Base-by-base conservation (phyloP, 352 stramenopile species). In the Phytophthora pini region DNA sequence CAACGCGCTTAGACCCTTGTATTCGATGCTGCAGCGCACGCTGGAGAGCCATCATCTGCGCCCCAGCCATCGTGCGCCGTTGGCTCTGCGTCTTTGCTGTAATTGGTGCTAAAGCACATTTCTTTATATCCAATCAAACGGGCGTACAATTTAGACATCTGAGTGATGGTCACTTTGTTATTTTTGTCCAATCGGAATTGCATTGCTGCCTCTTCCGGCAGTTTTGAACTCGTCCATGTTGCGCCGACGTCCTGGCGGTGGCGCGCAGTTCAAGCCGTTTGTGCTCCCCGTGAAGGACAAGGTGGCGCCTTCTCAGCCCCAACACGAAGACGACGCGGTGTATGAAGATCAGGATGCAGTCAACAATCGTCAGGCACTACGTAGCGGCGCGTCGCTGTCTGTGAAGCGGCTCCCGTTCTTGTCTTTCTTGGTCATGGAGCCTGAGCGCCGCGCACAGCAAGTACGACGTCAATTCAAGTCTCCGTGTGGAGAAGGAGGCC, bases 381-480 rank as follows among this genome's bases (percentile, higher is more conserved):
- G 79, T 48, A 80, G 66, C 22, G 84, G 86, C 17, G 61, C 61
- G 13, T 88, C 80, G 34, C 53, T 89, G 54, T 57, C 70, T 10
- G 80, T 95, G 70, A 94, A 94, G 71, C 76, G 81, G 5, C 76
- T 96, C 46, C 88, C 87, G 15, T 88, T 96, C 58, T 61, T 96
- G 39, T 94, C 87, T 15, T 94, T 96, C 63, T 62, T 96, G 43
- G 80, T 87, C 27, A 77, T 89, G 38, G 78, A 88, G 41, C 57
- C 79, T 3, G 80, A 88, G 46, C 73, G 81, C 22, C 74, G 78
- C 17, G 76, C 81, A 20, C 72, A 88, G 53, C 77, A 75, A 12
- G 61, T 96, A 17, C 79, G 75, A 13, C 74, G 83, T 40, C 80
- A 76, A 22, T 96, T 96, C 72, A 92, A 93, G 64, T 93, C 87